phyloP scores from a whole-genome alignment of 148 eudicot species.

The Rhododendron simsii region DNA sequence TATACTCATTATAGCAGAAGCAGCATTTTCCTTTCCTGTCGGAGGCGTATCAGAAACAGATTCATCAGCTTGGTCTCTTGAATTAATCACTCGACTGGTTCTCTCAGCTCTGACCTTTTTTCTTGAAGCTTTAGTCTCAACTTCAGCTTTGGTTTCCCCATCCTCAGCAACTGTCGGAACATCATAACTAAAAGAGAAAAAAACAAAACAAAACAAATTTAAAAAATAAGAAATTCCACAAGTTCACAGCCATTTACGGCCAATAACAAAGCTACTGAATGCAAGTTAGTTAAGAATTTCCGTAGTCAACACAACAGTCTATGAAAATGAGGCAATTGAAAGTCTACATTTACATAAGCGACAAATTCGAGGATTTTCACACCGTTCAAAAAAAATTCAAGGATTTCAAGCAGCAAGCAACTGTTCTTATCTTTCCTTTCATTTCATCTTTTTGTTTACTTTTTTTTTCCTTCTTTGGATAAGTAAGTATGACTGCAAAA shows the following conservation, averaged over 20 bases:
- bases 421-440: neutral
- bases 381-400: neutral
- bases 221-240: neutral
- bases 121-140: constrained; percentile 25
- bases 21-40: constrained; percentile 26
- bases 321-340: neutral
- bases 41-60: constrained; percentile 19
- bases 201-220: neutral
- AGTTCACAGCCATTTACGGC: neutral
- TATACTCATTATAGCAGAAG: constrained; percentile 61
- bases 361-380: neutral
- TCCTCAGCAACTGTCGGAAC: constrained; percentile 27
- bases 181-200: constrained; percentile 16
- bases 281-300: neutral
- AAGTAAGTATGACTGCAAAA: neutral
- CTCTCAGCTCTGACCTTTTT: constrained; percentile 42
- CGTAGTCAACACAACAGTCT: neutral
- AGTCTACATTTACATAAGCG: neutral
- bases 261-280: neutral
- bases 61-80: constrained; percentile 29
- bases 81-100: constrained; percentile 18
- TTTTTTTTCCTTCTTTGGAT: neutral
- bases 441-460: neutral
- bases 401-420: constrained; percentile 1
- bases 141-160: constrained; percentile 32